These are phyloP conservation scores for Leishmania braziliensis DNA, from an alignment of 208 protist genomes.

Conservation along the genomic window DNA sequence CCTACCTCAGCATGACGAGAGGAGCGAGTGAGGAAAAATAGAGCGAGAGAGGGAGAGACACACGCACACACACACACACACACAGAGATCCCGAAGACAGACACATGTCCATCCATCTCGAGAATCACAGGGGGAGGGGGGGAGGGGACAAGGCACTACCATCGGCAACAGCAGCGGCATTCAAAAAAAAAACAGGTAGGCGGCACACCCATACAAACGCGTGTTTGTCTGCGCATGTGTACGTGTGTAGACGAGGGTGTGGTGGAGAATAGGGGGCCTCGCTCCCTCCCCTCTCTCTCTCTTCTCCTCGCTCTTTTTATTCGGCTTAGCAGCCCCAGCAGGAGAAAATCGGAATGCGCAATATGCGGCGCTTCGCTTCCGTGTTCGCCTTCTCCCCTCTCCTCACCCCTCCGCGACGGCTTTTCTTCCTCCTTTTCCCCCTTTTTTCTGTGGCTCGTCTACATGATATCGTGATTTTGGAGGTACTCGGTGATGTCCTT, in stretches of 20 bases:
- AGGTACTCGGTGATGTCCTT: constrained; percentile 51
- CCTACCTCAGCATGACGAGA: too few species aligned
- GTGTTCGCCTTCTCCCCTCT: not conserved
- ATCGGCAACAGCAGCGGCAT: not conserved
- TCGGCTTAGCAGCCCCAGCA: not conserved
- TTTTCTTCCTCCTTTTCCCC: not conserved
- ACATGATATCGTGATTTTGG: constrained; percentile 24
- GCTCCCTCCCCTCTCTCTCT: not conserved
- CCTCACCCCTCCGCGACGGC: not conserved
- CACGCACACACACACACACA: not conserved
- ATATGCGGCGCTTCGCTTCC: not conserved
- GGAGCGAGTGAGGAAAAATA: not conserved
- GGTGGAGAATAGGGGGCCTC: not conserved
- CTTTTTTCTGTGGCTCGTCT: not conserved
- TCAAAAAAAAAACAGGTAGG: not conserved
- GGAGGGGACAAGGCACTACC: not conserved
- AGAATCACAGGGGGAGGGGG: not conserved
- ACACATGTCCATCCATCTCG: too few species aligned
- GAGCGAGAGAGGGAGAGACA: not conserved
- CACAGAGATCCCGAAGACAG: not conserved
- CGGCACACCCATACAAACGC: not conserved
- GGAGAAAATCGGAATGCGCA: not conserved
- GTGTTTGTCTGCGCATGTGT: not conserved
- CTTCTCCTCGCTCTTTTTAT: not conserved
- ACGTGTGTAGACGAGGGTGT: not conserved